Base-by-base conservation (phyloP, 148 eudicot genomes). In the Fagopyrum esculentum region DNA sequence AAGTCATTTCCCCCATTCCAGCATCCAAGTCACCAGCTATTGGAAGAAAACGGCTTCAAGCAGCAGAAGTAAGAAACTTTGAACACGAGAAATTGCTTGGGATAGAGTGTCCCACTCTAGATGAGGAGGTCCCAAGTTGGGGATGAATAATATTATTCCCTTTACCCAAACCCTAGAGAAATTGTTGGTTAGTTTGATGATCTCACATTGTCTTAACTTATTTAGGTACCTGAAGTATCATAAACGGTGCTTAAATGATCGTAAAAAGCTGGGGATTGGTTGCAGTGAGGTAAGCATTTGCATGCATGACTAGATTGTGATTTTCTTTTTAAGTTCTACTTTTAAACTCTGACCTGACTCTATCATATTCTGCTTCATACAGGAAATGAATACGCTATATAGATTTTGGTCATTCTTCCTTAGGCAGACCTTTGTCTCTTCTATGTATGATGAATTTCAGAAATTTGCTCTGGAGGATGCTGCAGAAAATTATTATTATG, bases 301-400 rank as follows among this genome's bases (percentile, higher is more conserved):
- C 73, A 44, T n/a, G 12, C 19, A 49, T 73, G 30, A 6, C 8
- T 22, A 57, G 2, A 9, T 13, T 45, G 19, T 57, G 55, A 45
- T 9, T n/a, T 40, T 17, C 56, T 30, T 29, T 7, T 46, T 22
- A 9, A 66, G 55, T 54, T 78, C 46, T 49, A 3, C 45, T 45
- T 22, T 56, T 4, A 7, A 35, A 35, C 12, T 30, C 51, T 40
- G 45, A 4, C 46, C 15, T 54, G 64, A 47, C 57, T n/a, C 44
- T 74, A 60, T 57, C 52, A 35, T 5, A 29, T 56, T 43, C 50
- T 29, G 69, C 76, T 69, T 45, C 60, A 29, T 82, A 89, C 96
- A 90, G 96, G 93, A 90, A 86, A 95, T 95, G 98, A 92, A 95
- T 89, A 90, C 93, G 46, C 89, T 95, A 8, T 95, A 95, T 81